phyloP scores from a whole-genome alignment of 2,329 filamentous ascomycete genomes.

The Penicillium vulpinum region DNA sequence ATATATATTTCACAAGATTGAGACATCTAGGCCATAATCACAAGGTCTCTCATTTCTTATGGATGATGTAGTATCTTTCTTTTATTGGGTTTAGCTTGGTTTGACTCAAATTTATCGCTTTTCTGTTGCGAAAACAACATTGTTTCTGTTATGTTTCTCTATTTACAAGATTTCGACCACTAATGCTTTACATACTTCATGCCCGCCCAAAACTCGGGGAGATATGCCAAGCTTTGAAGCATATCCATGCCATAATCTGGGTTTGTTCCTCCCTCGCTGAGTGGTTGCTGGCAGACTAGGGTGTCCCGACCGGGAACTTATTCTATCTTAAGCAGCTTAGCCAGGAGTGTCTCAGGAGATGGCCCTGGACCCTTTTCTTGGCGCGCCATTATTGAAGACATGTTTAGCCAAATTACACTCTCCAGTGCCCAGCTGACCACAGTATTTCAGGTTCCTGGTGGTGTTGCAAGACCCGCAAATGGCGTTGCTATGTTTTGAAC shows the following conservation, averaged over 20 bases:
- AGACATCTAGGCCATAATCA: no score
- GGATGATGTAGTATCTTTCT: neutral
- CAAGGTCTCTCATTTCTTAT: no score
- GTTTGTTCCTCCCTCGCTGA: constrained; percentile 33
- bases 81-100: neutral
- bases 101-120: neutral
- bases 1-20: neutral
- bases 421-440: neutral
- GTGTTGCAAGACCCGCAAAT: constrained; percentile 49
- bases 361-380: constrained; percentile 53
- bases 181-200: no score
- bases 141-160: neutral
- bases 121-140: neutral
- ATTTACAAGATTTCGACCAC: no score
- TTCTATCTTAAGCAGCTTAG: constrained; percentile 47
- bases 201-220: no score
- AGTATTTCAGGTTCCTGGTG: constrained; percentile 42
- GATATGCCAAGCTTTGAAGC: constrained; percentile 58
- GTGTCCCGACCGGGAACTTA: constrained; percentile 49
- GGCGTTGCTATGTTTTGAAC: constrained; percentile 46
- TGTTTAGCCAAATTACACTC: neutral
- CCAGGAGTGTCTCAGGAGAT: constrained; percentile 37
- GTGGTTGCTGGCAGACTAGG: constrained; percentile 50
- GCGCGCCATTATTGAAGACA: constrained; percentile 50
- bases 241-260: constrained; percentile 39